A percentile compares a stretch with the other conserved stretches of the same genome.
Evolutionary conservation across 139 green algal species (phyloP).

Genomic region (Picochlorum sp.): DNA sequence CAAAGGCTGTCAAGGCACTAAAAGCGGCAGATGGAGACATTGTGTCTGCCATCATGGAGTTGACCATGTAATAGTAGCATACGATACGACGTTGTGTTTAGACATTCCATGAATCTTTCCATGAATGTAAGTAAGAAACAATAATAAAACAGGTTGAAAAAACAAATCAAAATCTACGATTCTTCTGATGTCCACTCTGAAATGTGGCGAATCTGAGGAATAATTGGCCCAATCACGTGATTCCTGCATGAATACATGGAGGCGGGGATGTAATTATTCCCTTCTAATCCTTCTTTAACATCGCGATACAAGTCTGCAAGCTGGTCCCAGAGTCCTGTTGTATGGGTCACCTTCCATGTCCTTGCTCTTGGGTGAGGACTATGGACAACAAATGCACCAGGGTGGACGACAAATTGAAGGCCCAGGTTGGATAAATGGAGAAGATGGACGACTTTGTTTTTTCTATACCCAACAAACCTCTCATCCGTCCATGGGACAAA

Average conservation of each 20-base stretch:
- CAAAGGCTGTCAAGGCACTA: constrained; percentile 88
- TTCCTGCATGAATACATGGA: constrained; percentile 28
- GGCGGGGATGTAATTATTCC: constrained; percentile 19
- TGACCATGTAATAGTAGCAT: constrained; percentile 42
- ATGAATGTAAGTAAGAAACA: not conserved
- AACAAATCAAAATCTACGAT: not conserved
- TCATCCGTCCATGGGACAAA: constrained; percentile 36
- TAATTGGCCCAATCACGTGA: constrained; percentile 19
- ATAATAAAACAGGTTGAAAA: not conserved
- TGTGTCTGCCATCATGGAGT: constrained; percentile 94
- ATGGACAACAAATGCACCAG: constrained; percentile 42
- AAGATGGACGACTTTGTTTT: constrained; percentile 44
- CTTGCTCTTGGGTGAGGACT: constrained; percentile 35
- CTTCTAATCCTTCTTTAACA: constrained; percentile 23
- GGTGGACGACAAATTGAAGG: constrained; percentile 41
- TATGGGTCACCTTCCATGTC: constrained; percentile 38
- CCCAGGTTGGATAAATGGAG: constrained; percentile 27
- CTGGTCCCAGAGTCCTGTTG: constrained; percentile 35
- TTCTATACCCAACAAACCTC: constrained; percentile 38
- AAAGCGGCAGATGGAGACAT: constrained; percentile 90
- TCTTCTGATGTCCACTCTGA: not conserved
- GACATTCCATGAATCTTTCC: constrained; percentile 1
- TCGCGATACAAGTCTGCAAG: constrained; percentile 28
- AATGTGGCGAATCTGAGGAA: constrained; percentile 7
- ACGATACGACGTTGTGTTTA: not conserved